Base-by-base conservation (phyloP, 2,329 filamentous ascomycete genomes). In the Penicillium sp. region DNA sequence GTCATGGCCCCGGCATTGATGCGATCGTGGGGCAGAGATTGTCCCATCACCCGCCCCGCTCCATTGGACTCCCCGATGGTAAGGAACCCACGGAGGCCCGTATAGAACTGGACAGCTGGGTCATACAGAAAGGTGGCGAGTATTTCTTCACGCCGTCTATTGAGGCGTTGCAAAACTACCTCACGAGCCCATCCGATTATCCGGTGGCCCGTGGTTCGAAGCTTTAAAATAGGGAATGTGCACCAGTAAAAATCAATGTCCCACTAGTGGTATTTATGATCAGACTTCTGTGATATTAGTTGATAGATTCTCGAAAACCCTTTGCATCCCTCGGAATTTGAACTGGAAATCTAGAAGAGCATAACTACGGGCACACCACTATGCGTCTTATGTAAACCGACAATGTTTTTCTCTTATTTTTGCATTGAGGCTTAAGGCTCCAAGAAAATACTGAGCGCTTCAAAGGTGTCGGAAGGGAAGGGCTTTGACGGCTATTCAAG, bases 121-220 rank as follows among this genome's bases (percentile, higher is more conserved):
- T 78, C 3, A 61, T 75, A 32, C 67, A 73, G 0, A 70, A 64
- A 27, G 77, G 76, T 13, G 77, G 77, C 4, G 76, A 78, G 53
- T 79, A 79, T 51, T 78, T 78, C 67, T 78, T 79, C 60, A 69
- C 74, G 23, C 76, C 77, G 7, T 76, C 74, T 2, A 70, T 79
- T 38, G 35, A 38, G 16, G 35, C 35, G 13, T 13, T 34, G 4
- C 32, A 34, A 6, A 34, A 14, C 32, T 34, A 34, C 11, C 13
- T 34, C 10, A 34, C 32, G 11, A 10, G 10, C 11, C 32, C 32
- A 3, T 34, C 32, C 13, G 32, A 34, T 34, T 34, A 34, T 34
- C 32, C 32, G 11, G 11, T 34, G 32, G 32, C 32, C 2, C 32
- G 32, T 5, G 11, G 13, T 13, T 34, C 32, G 4, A 34, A 34